These are phyloP conservation scores for Rutstroemia sp. DNA, from an alignment of 2,329 filamentous ascomycete species.

Conservation along the genomic window DNA sequence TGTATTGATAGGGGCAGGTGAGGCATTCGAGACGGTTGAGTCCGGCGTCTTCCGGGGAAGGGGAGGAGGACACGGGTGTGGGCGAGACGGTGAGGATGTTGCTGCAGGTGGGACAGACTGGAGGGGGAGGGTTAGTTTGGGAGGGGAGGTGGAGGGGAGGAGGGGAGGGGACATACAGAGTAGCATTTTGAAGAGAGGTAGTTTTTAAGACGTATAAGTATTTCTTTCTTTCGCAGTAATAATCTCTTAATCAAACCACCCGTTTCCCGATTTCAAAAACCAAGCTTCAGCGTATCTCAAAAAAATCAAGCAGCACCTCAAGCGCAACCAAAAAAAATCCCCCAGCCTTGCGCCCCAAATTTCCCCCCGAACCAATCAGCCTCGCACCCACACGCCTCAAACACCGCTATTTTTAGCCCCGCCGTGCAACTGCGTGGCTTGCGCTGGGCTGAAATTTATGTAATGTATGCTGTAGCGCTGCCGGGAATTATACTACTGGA, in stretches of 20 bases:
- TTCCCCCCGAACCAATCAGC: too few species aligned
- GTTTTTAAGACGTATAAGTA: background rate
- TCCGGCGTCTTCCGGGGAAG: conserved; percentile 19
- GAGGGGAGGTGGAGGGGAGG: too few species aligned
- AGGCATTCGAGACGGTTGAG: conserved; percentile 87
- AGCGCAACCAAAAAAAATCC: too few species aligned
- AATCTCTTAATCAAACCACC: too few species aligned
- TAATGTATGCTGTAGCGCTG: background rate
- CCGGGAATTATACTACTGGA: too few species aligned
- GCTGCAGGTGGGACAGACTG: conserved; percentile 76
- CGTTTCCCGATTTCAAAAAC: background rate
- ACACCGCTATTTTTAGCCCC: too few species aligned
- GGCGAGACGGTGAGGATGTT: conserved; percentile 71
- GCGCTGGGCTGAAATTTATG: background rate
- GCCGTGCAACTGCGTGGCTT: too few species aligned
- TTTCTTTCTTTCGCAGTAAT: too few species aligned
- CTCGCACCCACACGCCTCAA: too few species aligned
- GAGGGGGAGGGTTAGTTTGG: background rate
- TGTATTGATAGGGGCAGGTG: conserved; percentile 87
- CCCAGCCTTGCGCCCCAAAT: too few species aligned
- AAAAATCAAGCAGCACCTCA: too few species aligned
- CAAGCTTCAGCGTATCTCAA: background rate
- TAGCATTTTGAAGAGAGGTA: conserved; percentile 4
- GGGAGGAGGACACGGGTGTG: conserved; percentile 5
- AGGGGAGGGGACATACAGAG: background rate